Base-by-base conservation (phyloP, 176 grass and related monocot genomes). In the Eremochloa ophiuroides region DNA sequence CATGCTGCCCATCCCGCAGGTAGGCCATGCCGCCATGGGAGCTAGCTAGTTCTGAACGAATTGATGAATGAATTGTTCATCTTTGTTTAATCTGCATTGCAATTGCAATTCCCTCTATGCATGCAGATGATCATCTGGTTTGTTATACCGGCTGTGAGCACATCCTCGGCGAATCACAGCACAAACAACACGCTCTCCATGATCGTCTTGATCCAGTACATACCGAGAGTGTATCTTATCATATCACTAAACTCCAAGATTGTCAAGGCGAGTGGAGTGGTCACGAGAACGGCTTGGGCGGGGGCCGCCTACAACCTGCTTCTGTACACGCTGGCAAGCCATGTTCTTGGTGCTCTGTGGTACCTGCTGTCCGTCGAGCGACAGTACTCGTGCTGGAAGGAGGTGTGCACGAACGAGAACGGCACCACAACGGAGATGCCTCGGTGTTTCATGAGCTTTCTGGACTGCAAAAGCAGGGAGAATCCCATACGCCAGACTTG, bases 321-420 rank as follows among this genome's bases (percentile, higher is more conserved):
- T 33, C 92, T 94, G 20, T 98, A 98, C 89, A 98, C 91, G 22
- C 69, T 98, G 39, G 95, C 95, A 44, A 98, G 95, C 16, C 95
- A 98, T 83, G 95, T 93, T 56, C 84, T 98, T 30, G 95, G 95
- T 39, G 95, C 95, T 15, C 76, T 98, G 42, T 98, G 95, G 95
- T 98, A 98, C 62, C 86, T 98, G 5, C 43, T 98, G 26, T 98
- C 95, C 23, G 93, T 98, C 0, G 95, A 98, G 84, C 88, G 95
- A 10, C 95, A 98, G 83, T 94, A 98, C 84, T 89, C 73, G 26
- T 98, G 95, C 28, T 98, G 95, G 95, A 4, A 78, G 62, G 75
- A 87, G 1, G 85, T 88, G 18, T 98, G 95, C 73, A 43, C 8
- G 1, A 77, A 13, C 28, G 92, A 98, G 55, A 91, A 78, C 3